These are phyloP conservation scores for Skeletonema grethae DNA, from an alignment of 108 stramenopile genomes.

Conservation along the genomic window DNA sequence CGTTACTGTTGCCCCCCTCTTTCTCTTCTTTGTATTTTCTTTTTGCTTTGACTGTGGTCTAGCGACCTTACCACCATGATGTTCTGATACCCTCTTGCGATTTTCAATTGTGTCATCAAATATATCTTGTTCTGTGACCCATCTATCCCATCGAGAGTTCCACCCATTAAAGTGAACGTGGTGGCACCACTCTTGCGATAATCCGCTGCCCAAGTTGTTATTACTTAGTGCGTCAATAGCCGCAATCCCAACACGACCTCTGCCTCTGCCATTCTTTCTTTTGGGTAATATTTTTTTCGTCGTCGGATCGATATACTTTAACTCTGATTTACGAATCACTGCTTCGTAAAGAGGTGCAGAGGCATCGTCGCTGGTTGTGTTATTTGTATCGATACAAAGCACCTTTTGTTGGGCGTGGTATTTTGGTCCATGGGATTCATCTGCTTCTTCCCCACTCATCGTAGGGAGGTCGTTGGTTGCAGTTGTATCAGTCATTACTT, in stretches of 20 bases:
- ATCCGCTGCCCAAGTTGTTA: not conserved
- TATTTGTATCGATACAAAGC: constrained; percentile 26
- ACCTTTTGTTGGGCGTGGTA: constrained; percentile 36
- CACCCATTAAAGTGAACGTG: constrained; percentile 56
- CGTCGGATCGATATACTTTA: constrained; percentile 23
- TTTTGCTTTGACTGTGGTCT: not conserved
- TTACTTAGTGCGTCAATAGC: not conserved
- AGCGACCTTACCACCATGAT: constrained; percentile 9
- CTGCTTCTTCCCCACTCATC: not conserved
- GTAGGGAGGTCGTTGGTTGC: too few relatives aligned
- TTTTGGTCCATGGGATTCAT: constrained; percentile 24
- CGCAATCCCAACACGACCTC: constrained; percentile 14
- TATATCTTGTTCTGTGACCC: constrained; percentile 44
- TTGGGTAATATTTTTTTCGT: constrained; percentile 31
- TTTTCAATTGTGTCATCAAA: constrained; percentile 38
- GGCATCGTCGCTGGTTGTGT: not conserved
- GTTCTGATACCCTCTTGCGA: constrained; percentile 23
- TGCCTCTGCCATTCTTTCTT: constrained; percentile 20
- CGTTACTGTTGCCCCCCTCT: constrained; percentile 10
- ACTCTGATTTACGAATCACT: constrained; percentile 27
- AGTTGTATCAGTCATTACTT: too few relatives aligned
- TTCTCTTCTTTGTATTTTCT: constrained; percentile 7
- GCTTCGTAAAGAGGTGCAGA: constrained; percentile 41
- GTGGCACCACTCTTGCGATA: constrained; percentile 44
- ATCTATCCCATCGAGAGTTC: constrained; percentile 54